Base-by-base conservation (phyloP, 805 yeast species). In the Candida maesae region DNA sequence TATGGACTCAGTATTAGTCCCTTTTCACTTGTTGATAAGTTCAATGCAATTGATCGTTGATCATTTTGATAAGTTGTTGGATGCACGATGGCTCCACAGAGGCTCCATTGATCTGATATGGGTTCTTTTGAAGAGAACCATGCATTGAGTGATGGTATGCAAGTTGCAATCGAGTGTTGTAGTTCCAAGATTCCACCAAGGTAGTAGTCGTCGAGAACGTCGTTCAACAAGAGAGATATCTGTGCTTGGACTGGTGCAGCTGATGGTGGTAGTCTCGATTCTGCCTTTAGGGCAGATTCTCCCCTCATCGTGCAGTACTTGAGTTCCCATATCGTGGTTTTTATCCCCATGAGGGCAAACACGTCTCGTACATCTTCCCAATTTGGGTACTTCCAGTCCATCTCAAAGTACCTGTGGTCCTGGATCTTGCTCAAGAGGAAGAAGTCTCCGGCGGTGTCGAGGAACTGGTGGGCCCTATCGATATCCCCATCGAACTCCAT, bases 391-490 rank as follows among this genome's bases (percentile, higher is more conserved):
- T 3, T 50, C 52, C 79, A 80, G 71, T 13, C 57, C 43, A 4
- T 55, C 51, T 10, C 50, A 44, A 32, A 61, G 64, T 38, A 56
- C 24, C 5, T 39, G 27, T 24, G 39, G 39, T 51, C 45, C 0
- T 58, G 53, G 54, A 72, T 56, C 33, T 68, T 66, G 13, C 67
- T 47, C 46, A 81, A 49, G 6, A 67, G 53, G 8, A 81, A 51
- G 53, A 81, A 71, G 52, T 82, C 89, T 3, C 84, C 88, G 19
- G 82, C 81, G 0, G 79, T 67, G 50, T 82, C 88, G 13, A 80
- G 52, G 34, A 65, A 74, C 4, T 61, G 47, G 49, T 82, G 88
- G 0, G 86, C 85, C 2, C 55, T 49, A 2, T 63, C 58, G 13
- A 54, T 50, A 44, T 73, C 70, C 0, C 79, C 81, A 41, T 61